Conservation (phyloP, 371 early-diverging fungal genomes). For the Batkoa obscura region DNA sequence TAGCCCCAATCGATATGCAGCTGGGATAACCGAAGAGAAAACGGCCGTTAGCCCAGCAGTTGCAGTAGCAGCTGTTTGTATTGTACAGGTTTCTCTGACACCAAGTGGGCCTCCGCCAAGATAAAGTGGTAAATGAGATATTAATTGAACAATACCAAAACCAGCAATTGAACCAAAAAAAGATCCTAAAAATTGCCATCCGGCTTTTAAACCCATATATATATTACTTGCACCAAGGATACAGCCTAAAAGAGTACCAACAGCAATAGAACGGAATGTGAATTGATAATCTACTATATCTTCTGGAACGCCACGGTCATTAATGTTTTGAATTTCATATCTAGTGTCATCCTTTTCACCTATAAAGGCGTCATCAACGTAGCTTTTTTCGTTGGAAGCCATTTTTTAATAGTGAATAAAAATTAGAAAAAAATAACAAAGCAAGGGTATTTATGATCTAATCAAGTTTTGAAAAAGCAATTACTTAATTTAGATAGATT, state of each 20-base stretch:
- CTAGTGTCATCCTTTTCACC: too few species aligned
- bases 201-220: conserved; percentile 25
- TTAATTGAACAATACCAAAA: conserved; percentile 40
- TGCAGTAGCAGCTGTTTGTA: conserved; percentile 47
- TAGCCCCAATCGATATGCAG: conserved; percentile 40
- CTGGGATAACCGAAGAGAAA: conserved; percentile 46
- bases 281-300: conserved; percentile 2
- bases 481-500: too few species aligned
- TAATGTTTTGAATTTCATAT: too few species aligned
- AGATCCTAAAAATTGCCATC: conserved; percentile 24
- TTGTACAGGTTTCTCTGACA: conserved; percentile 43
- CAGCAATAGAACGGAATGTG: conserved; percentile 16
- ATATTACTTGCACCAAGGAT: conserved; percentile 25
- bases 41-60: conserved; percentile 46
- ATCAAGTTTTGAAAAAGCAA: too few species aligned
- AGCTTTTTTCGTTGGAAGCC: too few species aligned
- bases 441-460: too few species aligned
- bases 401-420: too few species aligned
- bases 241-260: conserved; percentile 22
- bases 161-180: conserved; percentile 48
- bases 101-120: conserved; percentile 43
- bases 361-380: too few species aligned
- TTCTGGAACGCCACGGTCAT: too few species aligned
- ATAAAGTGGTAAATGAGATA: conserved; percentile 22
- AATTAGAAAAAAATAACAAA: too few species aligned